Evolutionary conservation across 78 protist genomes (phyloP), one percentile per base, ranked within the genome.

Genomic region (Dictyostelium citrinum): DNA sequence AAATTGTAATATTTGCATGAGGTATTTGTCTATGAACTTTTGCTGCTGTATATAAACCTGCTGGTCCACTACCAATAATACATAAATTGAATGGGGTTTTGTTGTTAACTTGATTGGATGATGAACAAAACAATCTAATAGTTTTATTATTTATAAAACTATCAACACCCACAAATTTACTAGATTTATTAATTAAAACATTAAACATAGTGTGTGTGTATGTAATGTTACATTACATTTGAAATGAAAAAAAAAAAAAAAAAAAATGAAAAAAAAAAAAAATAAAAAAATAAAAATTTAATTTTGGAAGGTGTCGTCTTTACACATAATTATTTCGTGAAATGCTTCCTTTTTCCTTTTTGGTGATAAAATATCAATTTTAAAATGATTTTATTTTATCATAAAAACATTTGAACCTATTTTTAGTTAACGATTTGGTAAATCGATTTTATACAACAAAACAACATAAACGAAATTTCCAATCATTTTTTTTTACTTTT

Each of bases 51-150:
- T 91, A 91, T 41, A 91, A 39, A 31, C 95, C 95, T 5, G 95
- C 95, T 9, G 95, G 95, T 31, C 95, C 95, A 82, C 95, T 91
- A 51, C 95, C 95, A 35, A 91, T 78, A n/a, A 91, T 84, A 49
- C 90, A 80, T 55, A 91, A 41, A 33, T 84, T 70, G 16, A 83
- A 51, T 31, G 33, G 20, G 9, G 81, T 20, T 43, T n/a, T 24
- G 9, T n/a, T 24, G 9, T 75, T 43, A 6, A 24, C 31, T 72
- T 72, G 41, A 16, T 24, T 43, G 22, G 55, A 35, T 1, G 60
- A 9, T 9, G 58, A n/a, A 75, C 81, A 75, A 75, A 41, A 75
- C n/a, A 41, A 41, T 75, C 81, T 75, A n/a, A 64, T 64, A 4
- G 64, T 55, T 55, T 55, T 55, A 20, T 20, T 55, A 55, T 55